Base-by-base conservation (phyloP, 1,284 basidiomycete species). In the Termitomyces sp. region DNA sequence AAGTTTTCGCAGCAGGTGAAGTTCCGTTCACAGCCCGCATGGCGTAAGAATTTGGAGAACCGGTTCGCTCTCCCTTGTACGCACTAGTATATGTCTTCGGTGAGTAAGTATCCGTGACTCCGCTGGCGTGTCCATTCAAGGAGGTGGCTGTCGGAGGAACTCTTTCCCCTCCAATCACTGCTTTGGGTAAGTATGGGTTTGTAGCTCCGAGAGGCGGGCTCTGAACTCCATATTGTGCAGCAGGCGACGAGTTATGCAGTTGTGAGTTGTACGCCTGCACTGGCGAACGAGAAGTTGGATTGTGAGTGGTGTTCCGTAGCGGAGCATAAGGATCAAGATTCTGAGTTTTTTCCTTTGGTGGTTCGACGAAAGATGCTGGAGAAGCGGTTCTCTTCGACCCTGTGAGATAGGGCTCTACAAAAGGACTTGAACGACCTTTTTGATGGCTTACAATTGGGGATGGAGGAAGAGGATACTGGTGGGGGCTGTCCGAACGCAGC, bases 31-130 rank as follows among this genome's bases (percentile, higher is more conserved):
- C 56, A 9, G 69, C 66, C 41, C 65, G 67, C 49, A 64, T 50
- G 31, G 70, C 62, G 37, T 56, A 53, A 10, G 62, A 59, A 24
- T 50, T 63, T 7, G 74, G 73, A 41, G 75, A 75, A 53, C 64
- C 57, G 10, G 66, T 61, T 54, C 68, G 66, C 19, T 68, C 62
- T 13, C 49, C 53, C 42, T 61, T 58, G 49, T 60, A 62, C 48
- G 56, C 65, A 40, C 60, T 63, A 18, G 53, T 38, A 45, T 60
- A 51, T 28, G 55, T 38, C 57, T 64, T 62, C 18, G 72, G 67
- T 16, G 66, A 62, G 51, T 71, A 70, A 19, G 64, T 60, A 53
- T 73, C 68, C 30, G 38, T 46, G 35, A 57, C 35, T 24, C 54
- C 43, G 3, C 42, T 26, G 31, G 41, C 31, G 13, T 57, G 33